Evolutionary conservation across 1,139 yeast genomes (phyloP), one percentile per base, ranked within the genome.

Genomic region (Geotrichum bryndzae): DNA sequence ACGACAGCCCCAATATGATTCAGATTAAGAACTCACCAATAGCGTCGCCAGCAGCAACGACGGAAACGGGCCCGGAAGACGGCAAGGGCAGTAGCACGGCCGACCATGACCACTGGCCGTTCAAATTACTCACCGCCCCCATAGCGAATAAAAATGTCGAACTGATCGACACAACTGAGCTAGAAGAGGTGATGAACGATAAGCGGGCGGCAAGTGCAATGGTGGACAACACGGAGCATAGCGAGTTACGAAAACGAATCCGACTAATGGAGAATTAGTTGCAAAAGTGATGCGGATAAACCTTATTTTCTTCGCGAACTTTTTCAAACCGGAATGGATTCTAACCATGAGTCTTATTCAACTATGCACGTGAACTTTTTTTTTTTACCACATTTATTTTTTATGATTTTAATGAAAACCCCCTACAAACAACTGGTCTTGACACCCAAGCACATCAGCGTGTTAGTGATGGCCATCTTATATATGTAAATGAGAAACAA

Each of bases 211-310:
- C 45, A 15, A 35, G 10, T 25, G 54, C 13, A 8, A 22, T 15
- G 18, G 52, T 10, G n/a, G 27, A 15, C 45, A 29, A 51, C 56
- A 41, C 33, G 45, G 60, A 53, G 38, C 57, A 50, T 35, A 58
- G 60, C 35, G 69, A 69, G 51, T 64, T 71, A 45, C 68, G 73
- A 1, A 68, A 70, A 59, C 66, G 73, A 29, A 71, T 71, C 52
- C 66, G 70, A 54, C 61, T 71, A 71, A 70, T 25, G 59, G 54
- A 33, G 63, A 60, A 18, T 57, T 56, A 13, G n/a, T 23, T 11
- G 33, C 7, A 33, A 46, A 51, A 18, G 57, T 18, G 53, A 31
- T 13, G 23, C 29, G 22, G 7, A 53, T 10, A 10, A 18, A 46
- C 51, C 23, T 10, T n/a, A 46, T 53, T 35, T n/a, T 7, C 56